A percentile compares a stretch with the other conserved stretches of the same genome.
Conservation (phyloP, 352 stramenopile genomes). For the Phytophthora hybrid region DNA sequence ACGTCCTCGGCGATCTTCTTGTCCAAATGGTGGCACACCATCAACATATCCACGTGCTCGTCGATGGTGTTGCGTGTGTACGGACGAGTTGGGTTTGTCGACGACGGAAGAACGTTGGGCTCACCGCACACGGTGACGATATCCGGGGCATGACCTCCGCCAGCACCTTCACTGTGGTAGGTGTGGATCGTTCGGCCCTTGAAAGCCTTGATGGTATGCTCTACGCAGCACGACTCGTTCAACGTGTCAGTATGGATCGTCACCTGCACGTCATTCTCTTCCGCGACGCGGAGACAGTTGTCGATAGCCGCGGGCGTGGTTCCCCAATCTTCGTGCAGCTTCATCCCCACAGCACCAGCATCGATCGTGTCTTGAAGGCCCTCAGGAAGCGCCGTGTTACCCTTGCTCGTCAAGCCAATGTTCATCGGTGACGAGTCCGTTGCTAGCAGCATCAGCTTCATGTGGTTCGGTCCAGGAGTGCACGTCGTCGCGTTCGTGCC, state of each 20-base stretch:
- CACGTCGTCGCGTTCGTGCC: constrained; percentile 98
- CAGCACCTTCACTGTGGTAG: constrained; percentile 95
- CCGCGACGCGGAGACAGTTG: constrained; percentile 91
- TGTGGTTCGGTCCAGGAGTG: constrained; percentile 93
- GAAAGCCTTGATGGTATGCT: constrained; percentile 96
- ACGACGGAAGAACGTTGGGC: constrained; percentile 95
- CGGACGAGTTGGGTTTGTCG: constrained; percentile 97
- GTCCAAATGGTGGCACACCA: constrained; percentile 99
- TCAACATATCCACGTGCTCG: constrained; percentile 99
- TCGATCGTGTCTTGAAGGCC: constrained; percentile 93
- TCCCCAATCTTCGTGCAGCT: constrained; percentile 98
- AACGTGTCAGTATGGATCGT: constrained; percentile 99
- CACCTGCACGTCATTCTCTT: constrained; percentile 94
- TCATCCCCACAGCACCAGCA: constrained; percentile 94
- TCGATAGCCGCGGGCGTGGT: constrained; percentile 97
- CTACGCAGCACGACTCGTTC: constrained; percentile 96
- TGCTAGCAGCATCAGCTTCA: constrained; percentile 96
- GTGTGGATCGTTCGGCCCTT: constrained; percentile 97
- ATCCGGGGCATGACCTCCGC: constrained; percentile 95
- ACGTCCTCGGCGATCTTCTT: constrained; percentile 97
- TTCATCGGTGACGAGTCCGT: constrained; percentile 95
- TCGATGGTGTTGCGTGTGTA: constrained; percentile 98
- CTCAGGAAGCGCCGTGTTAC: constrained; percentile 91
- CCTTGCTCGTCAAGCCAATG: constrained; percentile 98
- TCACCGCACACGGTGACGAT: constrained; percentile 97